Evolutionary conservation across 176 grass and related monocot genomes (phyloP), one percentile per base, ranked within the genome.

Genomic region (Thalia dealbata): DNA sequence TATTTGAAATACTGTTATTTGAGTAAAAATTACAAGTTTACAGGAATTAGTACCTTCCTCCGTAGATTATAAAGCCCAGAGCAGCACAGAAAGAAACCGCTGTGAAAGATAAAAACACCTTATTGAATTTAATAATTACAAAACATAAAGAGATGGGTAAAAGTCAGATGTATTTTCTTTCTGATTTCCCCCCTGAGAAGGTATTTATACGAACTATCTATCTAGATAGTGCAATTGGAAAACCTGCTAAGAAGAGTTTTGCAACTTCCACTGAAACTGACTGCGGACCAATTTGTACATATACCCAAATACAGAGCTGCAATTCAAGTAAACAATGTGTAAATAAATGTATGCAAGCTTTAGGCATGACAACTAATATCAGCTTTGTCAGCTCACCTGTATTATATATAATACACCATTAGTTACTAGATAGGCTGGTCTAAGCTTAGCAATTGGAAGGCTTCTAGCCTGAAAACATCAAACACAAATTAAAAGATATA

Each of bases 31-130:
- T 19, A 41, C 21, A 65, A 30, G 61, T 62, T 50, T 23, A 71
- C 30, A 70, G 48, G 23, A 64, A 62, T 62, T 21, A 63, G 19
- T 82, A 88, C 89, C 87, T 89, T 62, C 89, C 87, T 67, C 89
- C 93, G 56, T 92, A 92, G 1, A 90, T 38, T 30, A 92, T 64
- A 90, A 97, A 97, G 76, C 82, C 82, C 50, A 92, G 65, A 61
- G 93, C 93, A 50, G 87, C 75, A 25, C 69, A 84, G 73, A 97
- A 90, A 26, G 93, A 97, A 11, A 97, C 84, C 32, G 74, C 83
- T 85, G 74, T 52, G 24, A 46, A 52, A 68, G 9, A 74, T 6
- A 56, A 67, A 68, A 63, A 35, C 6, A 11, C 44, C 50, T 21
- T 64, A 82, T 7, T 27, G 28, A 51, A 63, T 43, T 63, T 51